Conservation (phyloP, 495 filamentous ascomycete species). For the Lepidopterella palustris region DNA sequence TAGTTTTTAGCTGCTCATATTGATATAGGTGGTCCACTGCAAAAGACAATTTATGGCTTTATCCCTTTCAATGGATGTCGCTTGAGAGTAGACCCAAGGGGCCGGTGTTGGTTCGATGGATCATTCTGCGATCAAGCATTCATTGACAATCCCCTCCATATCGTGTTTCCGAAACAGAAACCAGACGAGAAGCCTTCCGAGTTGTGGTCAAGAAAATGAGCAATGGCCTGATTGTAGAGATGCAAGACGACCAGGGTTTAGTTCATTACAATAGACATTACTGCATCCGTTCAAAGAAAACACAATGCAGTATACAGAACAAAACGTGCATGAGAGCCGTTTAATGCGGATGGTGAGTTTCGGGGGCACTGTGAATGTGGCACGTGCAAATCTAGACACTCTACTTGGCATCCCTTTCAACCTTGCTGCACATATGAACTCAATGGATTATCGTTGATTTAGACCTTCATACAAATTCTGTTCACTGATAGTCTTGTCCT, state of each 20-base stretch:
- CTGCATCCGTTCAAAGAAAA: background rate
- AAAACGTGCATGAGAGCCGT: background rate
- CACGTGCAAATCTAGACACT: too few species aligned
- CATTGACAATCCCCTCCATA: background rate
- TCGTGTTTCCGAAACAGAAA: background rate
- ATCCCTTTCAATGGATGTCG: background rate
- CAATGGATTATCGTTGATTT: too few species aligned
- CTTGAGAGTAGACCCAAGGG: background rate
- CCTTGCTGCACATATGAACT: too few species aligned
- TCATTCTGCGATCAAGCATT: background rate
- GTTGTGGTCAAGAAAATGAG: background rate
- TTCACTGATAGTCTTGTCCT: too few species aligned
- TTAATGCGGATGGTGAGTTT: background rate
- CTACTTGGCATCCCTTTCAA: too few species aligned
- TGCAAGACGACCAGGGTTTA: background rate
- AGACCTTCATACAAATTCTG: too few species aligned
- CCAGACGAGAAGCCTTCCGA: background rate
- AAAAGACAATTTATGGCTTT: background rate
- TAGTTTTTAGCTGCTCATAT: background rate
- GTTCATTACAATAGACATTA: background rate
- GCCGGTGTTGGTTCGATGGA: background rate
- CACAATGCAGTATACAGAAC: background rate
- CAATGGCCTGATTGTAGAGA: background rate
- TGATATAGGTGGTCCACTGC: background rate
- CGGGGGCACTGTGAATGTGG: background rate